Conservation (phyloP, 2,329 filamentous ascomycete species). For the Calonectria leucothoes region DNA sequence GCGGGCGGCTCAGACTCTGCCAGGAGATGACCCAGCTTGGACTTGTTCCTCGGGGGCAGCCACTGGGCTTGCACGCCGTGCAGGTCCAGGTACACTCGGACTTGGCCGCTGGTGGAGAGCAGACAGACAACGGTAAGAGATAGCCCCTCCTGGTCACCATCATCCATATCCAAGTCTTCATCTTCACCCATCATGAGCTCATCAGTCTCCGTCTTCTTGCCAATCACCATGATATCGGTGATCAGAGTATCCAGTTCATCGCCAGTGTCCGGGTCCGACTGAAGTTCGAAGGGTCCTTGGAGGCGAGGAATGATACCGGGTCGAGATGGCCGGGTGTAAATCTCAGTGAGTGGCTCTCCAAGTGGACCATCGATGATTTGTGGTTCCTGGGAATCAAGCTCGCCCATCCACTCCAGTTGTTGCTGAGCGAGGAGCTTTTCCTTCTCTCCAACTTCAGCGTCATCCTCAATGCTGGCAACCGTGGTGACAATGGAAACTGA, state of each 20-base stretch:
- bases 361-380: constrained; percentile 61
- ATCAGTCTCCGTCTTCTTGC: constrained; percentile 69
- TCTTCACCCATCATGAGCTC: constrained; percentile 74
- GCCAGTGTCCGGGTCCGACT: constrained; percentile 65
- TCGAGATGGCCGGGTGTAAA: constrained; percentile 67
- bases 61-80: constrained; percentile 75
- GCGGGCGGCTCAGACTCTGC: constrained; percentile 56
- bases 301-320: constrained; percentile 70
- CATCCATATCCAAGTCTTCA: constrained; percentile 68
- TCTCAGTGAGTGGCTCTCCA: constrained; percentile 63
- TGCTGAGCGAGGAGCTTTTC: constrained; percentile 71
- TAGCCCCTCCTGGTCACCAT: constrained; percentile 68
- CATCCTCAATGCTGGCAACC: constrained; percentile 70
- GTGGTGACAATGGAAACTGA: constrained; percentile 86
- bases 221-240: constrained; percentile 72
- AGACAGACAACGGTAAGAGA: constrained; percentile 71
- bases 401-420: constrained; percentile 75
- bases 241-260: constrained; percentile 68
- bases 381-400: constrained; percentile 72
- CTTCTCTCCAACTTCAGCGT: constrained; percentile 62
- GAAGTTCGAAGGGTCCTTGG: constrained; percentile 71
- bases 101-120: constrained; percentile 69
- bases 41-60: constrained; percentile 68
- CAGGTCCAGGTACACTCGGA: constrained; percentile 71
- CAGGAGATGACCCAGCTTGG: constrained; percentile 54